Evolutionary conservation across 75 land plant species (phyloP), one percentile per base, ranked within the genome.

Genomic region (Chamaecyparis obtusa): DNA sequence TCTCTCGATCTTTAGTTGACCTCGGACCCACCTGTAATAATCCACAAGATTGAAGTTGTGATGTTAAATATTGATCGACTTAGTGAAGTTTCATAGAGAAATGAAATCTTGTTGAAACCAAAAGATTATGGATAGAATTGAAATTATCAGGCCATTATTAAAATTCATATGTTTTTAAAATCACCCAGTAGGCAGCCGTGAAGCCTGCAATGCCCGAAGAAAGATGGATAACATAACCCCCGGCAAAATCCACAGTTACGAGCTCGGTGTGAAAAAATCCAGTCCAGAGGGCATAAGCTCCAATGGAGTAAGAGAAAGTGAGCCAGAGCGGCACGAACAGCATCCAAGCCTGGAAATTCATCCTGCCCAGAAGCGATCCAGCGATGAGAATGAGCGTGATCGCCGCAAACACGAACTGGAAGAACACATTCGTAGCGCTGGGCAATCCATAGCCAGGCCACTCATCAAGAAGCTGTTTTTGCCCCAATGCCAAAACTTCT

Each of bases 291-390:
- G 85, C 88, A 79, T 75, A 92, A 19, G 89, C 89, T 4, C 93
- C 93, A 32, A 92, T 86, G 19, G 93, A 89, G 44, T 92, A 92
- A 0, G 93, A 92, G 54, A 91, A 91, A 8, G 88, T 91, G 86
- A 92, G 89, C 93, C 95, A 93, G n/a, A 93, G 82, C 90, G 95
- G 95, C 56, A 94, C 95, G 78, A 94, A 94, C 15, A 87, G 30
- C 94, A 94, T 94, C 95, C 95, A 94, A 0, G 95, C 95, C 37
- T 64, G 60, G 83, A 94, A 83, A 84, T 91, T 93, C 95, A 94
- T 94, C 43, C 95, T 67, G 32, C 93, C 95, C 21, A 94, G 89
- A 54, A 94, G n/a, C 13, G 95, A 84, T 8, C 95, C 95, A 9
- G 95, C 95, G 5, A 94, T 0, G 13, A 94, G 79, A 36, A 93